Conservation (phyloP, 371 early-diverging fungal species). For the Apophysomyces ossiformis region DNA sequence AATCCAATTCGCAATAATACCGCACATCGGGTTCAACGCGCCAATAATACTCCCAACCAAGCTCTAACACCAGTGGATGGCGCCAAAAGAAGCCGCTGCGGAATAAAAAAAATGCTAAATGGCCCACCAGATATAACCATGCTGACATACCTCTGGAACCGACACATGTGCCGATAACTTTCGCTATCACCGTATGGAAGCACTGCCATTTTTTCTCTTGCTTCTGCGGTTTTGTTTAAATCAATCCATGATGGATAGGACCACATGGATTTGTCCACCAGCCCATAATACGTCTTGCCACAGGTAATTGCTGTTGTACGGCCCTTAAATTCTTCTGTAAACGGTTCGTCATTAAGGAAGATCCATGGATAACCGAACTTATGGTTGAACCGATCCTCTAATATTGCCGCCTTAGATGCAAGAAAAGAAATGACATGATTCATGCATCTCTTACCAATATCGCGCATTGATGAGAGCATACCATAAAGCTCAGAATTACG, state of each 20-base stretch:
- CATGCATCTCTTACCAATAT: slow-evolving; percentile 21
- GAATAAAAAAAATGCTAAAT: slow-evolving; percentile 22
- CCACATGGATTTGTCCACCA: slow-evolving; percentile 75
- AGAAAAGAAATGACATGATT: background rate
- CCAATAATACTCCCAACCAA: slow-evolving; percentile 82
- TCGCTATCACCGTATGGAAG: slow-evolving; percentile 86
- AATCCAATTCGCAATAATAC: slow-evolving; percentile 77
- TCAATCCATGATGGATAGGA: slow-evolving; percentile 84
- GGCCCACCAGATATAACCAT: too few species aligned
- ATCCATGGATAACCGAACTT: slow-evolving; percentile 86
- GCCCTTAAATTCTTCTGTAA: slow-evolving; percentile 60
- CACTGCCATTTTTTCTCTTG: slow-evolving; percentile 59
- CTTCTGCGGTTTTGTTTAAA: slow-evolving; percentile 56
- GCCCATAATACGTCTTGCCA: slow-evolving; percentile 55
- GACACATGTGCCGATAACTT: slow-evolving; percentile 96
- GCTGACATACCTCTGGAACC: slow-evolving; percentile 52
- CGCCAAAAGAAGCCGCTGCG: slow-evolving; percentile 82
- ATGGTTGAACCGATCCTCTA: slow-evolving; percentile 80
- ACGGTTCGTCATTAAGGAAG: slow-evolving; percentile 76
- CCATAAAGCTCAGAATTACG: slow-evolving; percentile 78
- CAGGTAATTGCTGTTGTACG: slow-evolving; percentile 48
- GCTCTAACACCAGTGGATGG: slow-evolving; percentile 70
- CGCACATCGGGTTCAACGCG: slow-evolving; percentile 85
- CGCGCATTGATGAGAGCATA: slow-evolving; percentile 64
- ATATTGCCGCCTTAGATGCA: slow-evolving; percentile 36